phyloP scores from a whole-genome alignment of 1,284 basidiomycete species.

The Pholiota adiposa region DNA sequence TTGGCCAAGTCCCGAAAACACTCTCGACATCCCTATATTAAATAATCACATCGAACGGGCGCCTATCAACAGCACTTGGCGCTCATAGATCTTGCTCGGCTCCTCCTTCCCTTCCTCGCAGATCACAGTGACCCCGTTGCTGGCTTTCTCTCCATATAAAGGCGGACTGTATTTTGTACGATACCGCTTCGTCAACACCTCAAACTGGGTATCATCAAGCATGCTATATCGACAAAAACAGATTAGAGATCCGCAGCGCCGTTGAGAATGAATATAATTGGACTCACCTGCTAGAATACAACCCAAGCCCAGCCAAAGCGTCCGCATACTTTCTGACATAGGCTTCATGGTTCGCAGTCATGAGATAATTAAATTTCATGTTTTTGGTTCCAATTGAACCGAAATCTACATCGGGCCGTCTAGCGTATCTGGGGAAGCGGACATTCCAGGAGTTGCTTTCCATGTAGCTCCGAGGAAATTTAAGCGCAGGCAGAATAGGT shows the following conservation, averaged over 20 bases:
- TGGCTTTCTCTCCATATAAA: background rate
- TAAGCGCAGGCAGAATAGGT: background rate
- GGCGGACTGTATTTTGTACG: background rate
- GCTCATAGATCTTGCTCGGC: background rate
- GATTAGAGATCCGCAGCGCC: background rate
- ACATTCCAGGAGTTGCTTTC: constrained; percentile 5
- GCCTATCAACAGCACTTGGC: background rate
- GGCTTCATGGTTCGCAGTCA: background rate
- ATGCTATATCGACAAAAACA: background rate
- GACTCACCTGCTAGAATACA: background rate
- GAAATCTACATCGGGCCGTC: constrained; percentile 2
- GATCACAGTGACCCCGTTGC: background rate
- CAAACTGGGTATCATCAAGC: background rate
- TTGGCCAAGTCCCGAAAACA: background rate
- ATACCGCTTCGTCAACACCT: background rate
- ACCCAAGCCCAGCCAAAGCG: background rate
- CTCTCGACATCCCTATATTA: background rate
- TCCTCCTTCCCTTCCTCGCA: background rate
- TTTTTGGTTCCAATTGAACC: background rate
- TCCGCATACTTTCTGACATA: constrained; percentile 1
- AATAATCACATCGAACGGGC: background rate
- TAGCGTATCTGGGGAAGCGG: background rate
- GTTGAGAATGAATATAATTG: background rate
- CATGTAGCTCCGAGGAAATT: background rate
- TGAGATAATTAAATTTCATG: constrained; percentile 3